These are phyloP conservation scores for Phialophora macrospora DNA, from an alignment of 2,329 filamentous ascomycete species.

Conservation along the genomic window DNA sequence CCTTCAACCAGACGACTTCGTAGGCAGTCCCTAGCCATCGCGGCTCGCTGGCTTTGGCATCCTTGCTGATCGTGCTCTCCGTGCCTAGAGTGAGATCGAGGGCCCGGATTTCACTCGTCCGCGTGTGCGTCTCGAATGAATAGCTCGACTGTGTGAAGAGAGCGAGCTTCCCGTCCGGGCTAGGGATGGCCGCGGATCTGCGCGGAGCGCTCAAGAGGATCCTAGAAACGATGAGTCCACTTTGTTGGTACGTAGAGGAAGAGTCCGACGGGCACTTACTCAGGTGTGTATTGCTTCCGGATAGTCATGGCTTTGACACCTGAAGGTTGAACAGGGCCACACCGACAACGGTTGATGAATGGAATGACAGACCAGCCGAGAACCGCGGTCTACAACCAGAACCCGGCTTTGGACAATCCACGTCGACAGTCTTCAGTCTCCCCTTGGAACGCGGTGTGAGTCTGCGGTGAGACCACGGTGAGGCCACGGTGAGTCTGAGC, in stretches of 20 bases:
- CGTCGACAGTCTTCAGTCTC: neutral
- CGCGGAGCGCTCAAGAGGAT: slow-evolving; percentile 55
- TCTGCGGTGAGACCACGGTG: neutral
- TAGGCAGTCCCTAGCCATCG: slow-evolving; percentile 53
- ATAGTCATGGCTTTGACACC: slow-evolving; percentile 28
- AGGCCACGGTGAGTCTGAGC: neutral
- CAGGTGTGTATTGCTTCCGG: slow-evolving; percentile 32
- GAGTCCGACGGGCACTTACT: slow-evolving; percentile 26
- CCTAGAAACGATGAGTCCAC: slow-evolving; percentile 39
- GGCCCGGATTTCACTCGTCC: slow-evolving; percentile 53
- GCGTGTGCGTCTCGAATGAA: slow-evolving; percentile 55
- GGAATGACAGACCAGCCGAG: neutral
- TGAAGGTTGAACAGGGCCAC: neutral
- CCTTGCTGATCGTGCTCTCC: slow-evolving; percentile 51
- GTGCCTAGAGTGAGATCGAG: slow-evolving; percentile 50
- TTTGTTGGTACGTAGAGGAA: slow-evolving; percentile 2
- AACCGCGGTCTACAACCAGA: neutral
- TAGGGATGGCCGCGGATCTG: slow-evolving; percentile 52
- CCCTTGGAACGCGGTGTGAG: neutral
- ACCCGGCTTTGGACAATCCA: neutral
- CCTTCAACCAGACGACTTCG: slow-evolving; percentile 54
- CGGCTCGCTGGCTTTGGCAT: slow-evolving; percentile 52
- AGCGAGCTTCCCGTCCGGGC: slow-evolving; percentile 52
- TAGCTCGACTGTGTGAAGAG: slow-evolving; percentile 57
- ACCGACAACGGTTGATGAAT: neutral